A percentile compares a stretch with the other conserved stretches of the same genome.
Conservation (phyloP, 441 rosid genomes). For the Euphorbia neoarborescens region DNA sequence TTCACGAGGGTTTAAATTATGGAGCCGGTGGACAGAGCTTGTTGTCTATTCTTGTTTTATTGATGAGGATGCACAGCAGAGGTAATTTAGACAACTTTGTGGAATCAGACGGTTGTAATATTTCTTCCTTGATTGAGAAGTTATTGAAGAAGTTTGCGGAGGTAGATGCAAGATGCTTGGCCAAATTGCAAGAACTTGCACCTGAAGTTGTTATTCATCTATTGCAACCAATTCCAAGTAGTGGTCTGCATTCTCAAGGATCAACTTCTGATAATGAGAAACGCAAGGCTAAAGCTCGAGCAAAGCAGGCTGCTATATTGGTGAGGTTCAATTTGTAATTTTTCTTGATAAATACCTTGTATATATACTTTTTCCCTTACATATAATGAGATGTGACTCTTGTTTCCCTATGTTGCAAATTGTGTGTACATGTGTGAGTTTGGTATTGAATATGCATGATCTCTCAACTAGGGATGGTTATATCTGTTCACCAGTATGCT, state of each 20-base stretch:
- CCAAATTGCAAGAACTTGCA: conserved; percentile 60
- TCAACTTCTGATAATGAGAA: conserved; percentile 56
- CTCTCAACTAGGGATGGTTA: neutral
- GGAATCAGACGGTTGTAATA: conserved; percentile 57
- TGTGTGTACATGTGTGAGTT: neutral
- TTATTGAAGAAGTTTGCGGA: conserved; percentile 71
- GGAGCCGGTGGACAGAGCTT: conserved; percentile 55
- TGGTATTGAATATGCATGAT: conserved; percentile 2
- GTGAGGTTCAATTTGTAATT: conserved; percentile 35
- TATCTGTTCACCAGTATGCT: neutral
- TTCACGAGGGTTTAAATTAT: conserved; percentile 38
- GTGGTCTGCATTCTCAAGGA: conserved; percentile 29
- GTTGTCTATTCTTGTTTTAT: conserved; percentile 79
- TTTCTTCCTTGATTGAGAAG: conserved; percentile 65
- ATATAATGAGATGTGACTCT: neutral
- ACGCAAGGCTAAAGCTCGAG: conserved; percentile 87
- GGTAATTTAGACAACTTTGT: conserved; percentile 37
- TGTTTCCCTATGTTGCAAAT: neutral
- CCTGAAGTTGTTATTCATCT: conserved; percentile 62
- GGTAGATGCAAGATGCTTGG: conserved; percentile 57
- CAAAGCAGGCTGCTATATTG: conserved; percentile 90
- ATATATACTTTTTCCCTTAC: neutral
- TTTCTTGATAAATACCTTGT: neutral
- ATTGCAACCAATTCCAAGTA: conserved; percentile 25
- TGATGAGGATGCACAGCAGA: conserved; percentile 61